These are phyloP conservation scores for Gastrolobium villosum DNA, from an alignment of 306 rosid genomes.

Conservation along the genomic window DNA sequence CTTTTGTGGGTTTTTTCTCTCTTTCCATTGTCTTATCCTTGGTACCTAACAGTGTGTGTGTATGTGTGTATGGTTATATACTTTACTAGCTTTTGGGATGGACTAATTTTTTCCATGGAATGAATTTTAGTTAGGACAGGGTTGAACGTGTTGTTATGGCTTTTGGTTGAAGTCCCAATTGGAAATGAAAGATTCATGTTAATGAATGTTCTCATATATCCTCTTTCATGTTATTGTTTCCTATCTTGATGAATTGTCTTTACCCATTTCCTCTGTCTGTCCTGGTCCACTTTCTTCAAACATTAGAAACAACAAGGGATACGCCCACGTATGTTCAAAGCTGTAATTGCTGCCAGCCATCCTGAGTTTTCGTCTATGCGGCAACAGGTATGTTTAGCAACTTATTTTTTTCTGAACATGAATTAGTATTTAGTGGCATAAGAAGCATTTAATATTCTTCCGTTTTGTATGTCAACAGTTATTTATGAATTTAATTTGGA, in stretches of 20 bases:
- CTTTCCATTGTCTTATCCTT: too few species aligned
- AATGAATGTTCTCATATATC: constrained; percentile 19
- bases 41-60: too few species aligned
- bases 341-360: constrained; percentile 94
- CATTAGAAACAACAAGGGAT: constrained; percentile 85
- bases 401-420: constrained; percentile 10
- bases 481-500: constrained; percentile 17
- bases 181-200: constrained; percentile 9
- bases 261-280: constrained; percentile 35
- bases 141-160: constrained; percentile 32
- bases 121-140: constrained; percentile 22
- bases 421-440: constrained; percentile 12
- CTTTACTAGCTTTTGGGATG: constrained; percentile 10
- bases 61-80: not conserved
- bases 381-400: constrained; percentile 78
- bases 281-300: constrained; percentile 31
- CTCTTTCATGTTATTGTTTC: constrained; percentile 19
- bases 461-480: constrained; percentile 5
- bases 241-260: constrained; percentile 29
- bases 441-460: constrained; percentile 18
- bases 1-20: too few species aligned
- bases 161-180: constrained; percentile 34
- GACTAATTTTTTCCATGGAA: not conserved
- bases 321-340: constrained; percentile 92
- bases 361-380: constrained; percentile 96